Percentiles rank a stretch among this genome's conserved stretches.
phyloP scores from a whole-genome alignment of 202 grass and related monocot genomes.

The Bolboschoenoplectus hybrid region DNA sequence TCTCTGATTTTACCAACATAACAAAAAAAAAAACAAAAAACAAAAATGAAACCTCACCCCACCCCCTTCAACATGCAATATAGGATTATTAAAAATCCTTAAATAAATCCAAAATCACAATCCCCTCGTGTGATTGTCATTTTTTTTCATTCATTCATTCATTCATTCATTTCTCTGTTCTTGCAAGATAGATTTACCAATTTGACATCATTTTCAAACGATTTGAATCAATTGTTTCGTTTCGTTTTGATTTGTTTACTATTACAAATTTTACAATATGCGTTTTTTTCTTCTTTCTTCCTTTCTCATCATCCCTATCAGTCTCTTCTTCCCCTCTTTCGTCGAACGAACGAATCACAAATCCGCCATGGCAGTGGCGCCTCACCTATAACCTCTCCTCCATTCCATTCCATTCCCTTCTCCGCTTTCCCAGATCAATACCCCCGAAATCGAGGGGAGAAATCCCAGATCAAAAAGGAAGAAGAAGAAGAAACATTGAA shows the following conservation, averaged over 20 bases:
- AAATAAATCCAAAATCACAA: background rate
- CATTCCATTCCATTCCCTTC: slow-evolving; percentile 33
- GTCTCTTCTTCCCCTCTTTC: background rate
- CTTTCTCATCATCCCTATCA: background rate
- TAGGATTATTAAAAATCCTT: background rate
- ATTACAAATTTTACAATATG: background rate
- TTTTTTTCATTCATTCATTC: background rate
- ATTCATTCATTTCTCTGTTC: background rate
- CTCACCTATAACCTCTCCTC: slow-evolving; percentile 36
- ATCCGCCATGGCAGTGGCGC: slow-evolving; percentile 49
- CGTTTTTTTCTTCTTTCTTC: background rate
- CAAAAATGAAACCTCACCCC: background rate
- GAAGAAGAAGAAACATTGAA: background rate
- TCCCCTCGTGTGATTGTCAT: background rate
- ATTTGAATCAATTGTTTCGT: background rate
- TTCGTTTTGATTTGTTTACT: background rate
- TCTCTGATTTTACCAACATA: background rate
- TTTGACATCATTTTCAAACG: background rate
- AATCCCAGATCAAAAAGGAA: background rate
- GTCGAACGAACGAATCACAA: slow-evolving; percentile 39
- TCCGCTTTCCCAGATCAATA: slow-evolving; percentile 13
- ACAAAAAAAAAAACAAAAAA: background rate
- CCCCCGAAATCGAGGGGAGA: slow-evolving; percentile 28
- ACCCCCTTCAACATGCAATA: background rate
- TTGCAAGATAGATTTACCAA: background rate